These are phyloP conservation scores for Schoenoplectus tabernaemontani DNA, from an alignment of 202 grass and related monocot genomes.

Conservation along the genomic window DNA sequence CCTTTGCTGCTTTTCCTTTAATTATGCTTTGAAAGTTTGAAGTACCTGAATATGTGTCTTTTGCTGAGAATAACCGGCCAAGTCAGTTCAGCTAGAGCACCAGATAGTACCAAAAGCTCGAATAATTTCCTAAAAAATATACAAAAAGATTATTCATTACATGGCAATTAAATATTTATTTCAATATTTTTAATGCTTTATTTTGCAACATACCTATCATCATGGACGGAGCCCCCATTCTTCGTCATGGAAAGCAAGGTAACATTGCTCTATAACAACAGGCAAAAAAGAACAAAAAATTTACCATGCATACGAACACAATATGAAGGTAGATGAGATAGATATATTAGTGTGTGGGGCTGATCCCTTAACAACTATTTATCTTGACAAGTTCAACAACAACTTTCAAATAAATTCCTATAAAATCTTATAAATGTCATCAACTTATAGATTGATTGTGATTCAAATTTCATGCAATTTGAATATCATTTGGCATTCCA, in stretches of 20 bases:
- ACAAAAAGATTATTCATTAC: neutral
- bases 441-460: too few species aligned
- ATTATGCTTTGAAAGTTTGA: neutral
- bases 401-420: too few species aligned
- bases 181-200: constrained; percentile 13
- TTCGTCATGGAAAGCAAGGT: constrained; percentile 76
- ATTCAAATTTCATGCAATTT: too few species aligned
- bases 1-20: neutral
- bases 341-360: too few species aligned
- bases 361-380: too few species aligned
- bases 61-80: constrained; percentile 89
- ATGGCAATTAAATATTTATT: neutral
- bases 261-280: constrained; percentile 74
- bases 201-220: constrained; percentile 65
- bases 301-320: constrained; percentile 12
- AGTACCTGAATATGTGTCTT: constrained; percentile 76
- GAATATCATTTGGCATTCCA: too few species aligned
- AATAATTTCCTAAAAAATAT: constrained; percentile 69
- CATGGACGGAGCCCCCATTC: constrained; percentile 96
- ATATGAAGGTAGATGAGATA: neutral
- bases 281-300: constrained; percentile 17
- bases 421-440: too few species aligned
- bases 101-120: constrained; percentile 82
- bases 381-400: too few species aligned
- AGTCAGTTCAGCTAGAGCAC: constrained; percentile 75